phyloP scores from a whole-genome alignment of 306 rosid species.

The Dryas drummondii region DNA sequence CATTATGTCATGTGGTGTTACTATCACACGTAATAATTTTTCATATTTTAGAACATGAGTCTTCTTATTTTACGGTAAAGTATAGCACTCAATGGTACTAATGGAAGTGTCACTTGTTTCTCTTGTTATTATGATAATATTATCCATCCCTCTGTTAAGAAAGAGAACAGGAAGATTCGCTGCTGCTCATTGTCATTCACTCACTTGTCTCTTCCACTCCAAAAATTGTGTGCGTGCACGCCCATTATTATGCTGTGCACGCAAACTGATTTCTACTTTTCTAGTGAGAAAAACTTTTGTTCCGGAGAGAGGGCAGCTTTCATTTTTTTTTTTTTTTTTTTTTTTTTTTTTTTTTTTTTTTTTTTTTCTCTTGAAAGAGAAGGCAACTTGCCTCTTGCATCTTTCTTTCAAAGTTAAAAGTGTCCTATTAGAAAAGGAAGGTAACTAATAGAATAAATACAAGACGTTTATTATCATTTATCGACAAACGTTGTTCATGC shows the following conservation, averaged over 20 bases:
- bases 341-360: background rate
- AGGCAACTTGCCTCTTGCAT: too few species aligned
- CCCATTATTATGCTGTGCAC: conserved; percentile 38
- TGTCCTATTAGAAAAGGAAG: background rate
- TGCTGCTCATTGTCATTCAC: conserved; percentile 19
- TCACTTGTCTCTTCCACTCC: conserved; percentile 30
- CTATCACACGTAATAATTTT: too few species aligned
- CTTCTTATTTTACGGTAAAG: conserved; percentile 18
- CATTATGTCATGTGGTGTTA: too few species aligned
- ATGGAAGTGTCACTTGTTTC: conserved; percentile 32
- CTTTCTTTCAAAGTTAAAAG: conserved; percentile 16
- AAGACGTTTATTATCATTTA: background rate
- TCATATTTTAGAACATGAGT: background rate
- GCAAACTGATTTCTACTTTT: conserved; percentile 20
- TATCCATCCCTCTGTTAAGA: conserved; percentile 4
- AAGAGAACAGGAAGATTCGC: background rate
- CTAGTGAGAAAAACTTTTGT: background rate
- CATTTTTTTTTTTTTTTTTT: background rate
- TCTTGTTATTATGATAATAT: conserved; percentile 13
- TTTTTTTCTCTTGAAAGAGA: too few species aligned
- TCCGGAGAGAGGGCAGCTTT: background rate
- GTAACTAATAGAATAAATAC: background rate
- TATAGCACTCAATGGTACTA: conserved; percentile 22
- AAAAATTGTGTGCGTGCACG: conserved; percentile 42
- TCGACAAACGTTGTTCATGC: too few species aligned